These are phyloP conservation scores for Blumeria graminis DNA, from an alignment of 2,329 filamentous ascomycete genomes.

Conservation along the genomic window DNA sequence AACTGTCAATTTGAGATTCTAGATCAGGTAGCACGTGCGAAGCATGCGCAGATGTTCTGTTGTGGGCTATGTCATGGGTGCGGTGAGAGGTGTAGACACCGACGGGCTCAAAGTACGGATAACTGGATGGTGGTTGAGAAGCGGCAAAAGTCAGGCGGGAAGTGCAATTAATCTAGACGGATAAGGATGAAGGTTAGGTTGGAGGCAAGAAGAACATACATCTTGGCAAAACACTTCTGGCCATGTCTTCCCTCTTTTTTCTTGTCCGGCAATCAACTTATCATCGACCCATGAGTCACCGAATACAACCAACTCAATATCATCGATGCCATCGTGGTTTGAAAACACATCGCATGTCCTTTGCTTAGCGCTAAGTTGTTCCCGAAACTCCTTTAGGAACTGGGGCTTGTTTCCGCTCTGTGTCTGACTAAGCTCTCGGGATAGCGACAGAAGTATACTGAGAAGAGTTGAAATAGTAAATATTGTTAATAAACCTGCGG, in stretches of 20 bases:
- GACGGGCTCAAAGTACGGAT: conserved; percentile 7
- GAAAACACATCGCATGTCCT: too few species aligned
- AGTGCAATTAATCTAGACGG: conserved; percentile 11
- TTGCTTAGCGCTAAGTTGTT: too few species aligned
- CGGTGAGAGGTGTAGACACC: conserved; percentile 10
- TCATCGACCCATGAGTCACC: conserved; percentile 15
- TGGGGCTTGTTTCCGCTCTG: too few species aligned
- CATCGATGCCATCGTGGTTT: conserved; percentile 1
- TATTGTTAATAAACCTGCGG: too few species aligned
- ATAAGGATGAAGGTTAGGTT: conserved; percentile 1
- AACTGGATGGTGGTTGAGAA: conserved; percentile 9
- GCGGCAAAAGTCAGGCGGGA: conserved; percentile 11
- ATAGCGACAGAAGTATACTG: too few species aligned
- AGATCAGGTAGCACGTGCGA: conserved; percentile 10
- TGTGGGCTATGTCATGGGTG: conserved; percentile 6
- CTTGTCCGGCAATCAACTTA: conserved; percentile 3
- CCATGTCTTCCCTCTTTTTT: conserved; percentile 11
- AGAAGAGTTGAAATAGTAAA: too few species aligned
- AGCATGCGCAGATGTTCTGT: not conserved
- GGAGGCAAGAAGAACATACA: conserved; percentile 6
- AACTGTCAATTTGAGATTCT: conserved; percentile 10
- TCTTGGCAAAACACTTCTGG: conserved; percentile 12
- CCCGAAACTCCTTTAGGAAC: too few species aligned
- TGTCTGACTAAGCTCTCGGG: too few species aligned
- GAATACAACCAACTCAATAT: conserved; percentile 12